Conservation (phyloP, 192 early-diverging fungal species). For the Fimicolochytrium jonesii region DNA sequence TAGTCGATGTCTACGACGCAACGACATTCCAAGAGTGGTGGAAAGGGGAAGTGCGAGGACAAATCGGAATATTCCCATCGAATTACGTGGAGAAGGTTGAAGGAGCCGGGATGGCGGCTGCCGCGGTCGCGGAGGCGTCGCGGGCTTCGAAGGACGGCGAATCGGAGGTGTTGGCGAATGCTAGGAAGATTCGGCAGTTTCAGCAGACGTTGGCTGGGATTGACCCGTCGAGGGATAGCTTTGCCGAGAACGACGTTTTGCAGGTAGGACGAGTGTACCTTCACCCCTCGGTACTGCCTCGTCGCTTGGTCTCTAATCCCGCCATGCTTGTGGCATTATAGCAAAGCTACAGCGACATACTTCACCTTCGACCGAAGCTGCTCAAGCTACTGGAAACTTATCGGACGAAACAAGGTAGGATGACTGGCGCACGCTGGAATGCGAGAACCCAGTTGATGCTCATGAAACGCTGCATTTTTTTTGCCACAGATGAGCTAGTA, state of each 20-base stretch:
- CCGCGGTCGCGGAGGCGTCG: slow-evolving; percentile 1
- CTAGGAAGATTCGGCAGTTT: slow-evolving; percentile 71
- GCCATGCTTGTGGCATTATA: background rate
- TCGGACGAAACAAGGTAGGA: slow-evolving; percentile 74
- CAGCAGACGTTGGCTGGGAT: slow-evolving; percentile 67
- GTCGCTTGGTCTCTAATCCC: background rate
- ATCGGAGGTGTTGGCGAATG: slow-evolving; percentile 66
- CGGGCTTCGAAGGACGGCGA: slow-evolving; percentile 11
- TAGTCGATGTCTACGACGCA: slow-evolving; percentile 85
- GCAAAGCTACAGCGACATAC: slow-evolving; percentile 69
- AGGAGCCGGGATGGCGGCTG: background rate
- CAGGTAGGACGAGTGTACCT: slow-evolving; percentile 41
- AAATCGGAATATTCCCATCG: slow-evolving; percentile 92
- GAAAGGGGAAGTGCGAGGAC: slow-evolving; percentile 86
- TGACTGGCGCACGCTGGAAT: background rate
- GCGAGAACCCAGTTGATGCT: background rate
- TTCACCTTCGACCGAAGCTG: slow-evolving; percentile 81
- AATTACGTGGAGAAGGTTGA: slow-evolving; percentile 80
- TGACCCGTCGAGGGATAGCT: slow-evolving; percentile 77
- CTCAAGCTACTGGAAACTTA: slow-evolving; percentile 81
- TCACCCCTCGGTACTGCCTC: background rate
- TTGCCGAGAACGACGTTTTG: slow-evolving; percentile 84
- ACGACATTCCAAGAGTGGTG: slow-evolving; percentile 98
- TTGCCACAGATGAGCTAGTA: slow-evolving; percentile 63
- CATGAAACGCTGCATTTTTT: background rate